These are phyloP conservation scores for Fonsecaea nubica DNA, from an alignment of 2,329 filamentous ascomycete species.

Conservation along the genomic window DNA sequence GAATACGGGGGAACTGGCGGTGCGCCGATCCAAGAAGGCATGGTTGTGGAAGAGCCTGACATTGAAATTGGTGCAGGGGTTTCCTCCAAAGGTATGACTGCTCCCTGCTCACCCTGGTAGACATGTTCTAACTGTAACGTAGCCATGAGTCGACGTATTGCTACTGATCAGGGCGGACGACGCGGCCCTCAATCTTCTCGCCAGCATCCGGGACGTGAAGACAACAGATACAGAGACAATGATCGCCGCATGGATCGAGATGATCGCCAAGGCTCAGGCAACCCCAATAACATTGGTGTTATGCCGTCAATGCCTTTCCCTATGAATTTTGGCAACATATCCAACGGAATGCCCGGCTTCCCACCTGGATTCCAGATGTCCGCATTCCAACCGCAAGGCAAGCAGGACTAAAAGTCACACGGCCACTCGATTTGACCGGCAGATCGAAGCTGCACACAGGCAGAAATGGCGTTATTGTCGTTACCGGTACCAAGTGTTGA, in stretches of 20 bases:
- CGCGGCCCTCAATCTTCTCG: conserved; percentile 56
- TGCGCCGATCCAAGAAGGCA: conserved; percentile 75
- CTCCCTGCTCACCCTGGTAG: background rate
- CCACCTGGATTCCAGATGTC: conserved; percentile 54
- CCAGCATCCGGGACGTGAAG: conserved; percentile 44
- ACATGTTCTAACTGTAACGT: conserved; percentile 35
- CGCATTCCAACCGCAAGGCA: conserved; percentile 33
- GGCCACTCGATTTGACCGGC: background rate
- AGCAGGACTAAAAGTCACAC: conserved; percentile 28
- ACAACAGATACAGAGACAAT: conserved; percentile 45
- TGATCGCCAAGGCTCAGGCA: conserved; percentile 33
- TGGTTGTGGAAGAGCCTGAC: conserved; percentile 95
- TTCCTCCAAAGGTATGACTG: conserved; percentile 76
- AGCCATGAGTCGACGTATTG: conserved; percentile 60
- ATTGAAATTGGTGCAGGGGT: conserved; percentile 98
- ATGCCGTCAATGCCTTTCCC: conserved; percentile 43
- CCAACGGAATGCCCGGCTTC: conserved; percentile 55
- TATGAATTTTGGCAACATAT: conserved; percentile 46
- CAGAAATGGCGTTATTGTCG: background rate
- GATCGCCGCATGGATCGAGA: conserved; percentile 43
- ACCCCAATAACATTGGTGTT: conserved; percentile 31
- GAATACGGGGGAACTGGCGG: conserved; percentile 93
- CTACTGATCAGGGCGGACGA: conserved; percentile 58
- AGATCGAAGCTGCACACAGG: background rate
- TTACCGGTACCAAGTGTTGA: conserved; percentile 7